Conservation (phyloP, 1,284 basidiomycete species). For the Microbotryum violaceum region DNA sequence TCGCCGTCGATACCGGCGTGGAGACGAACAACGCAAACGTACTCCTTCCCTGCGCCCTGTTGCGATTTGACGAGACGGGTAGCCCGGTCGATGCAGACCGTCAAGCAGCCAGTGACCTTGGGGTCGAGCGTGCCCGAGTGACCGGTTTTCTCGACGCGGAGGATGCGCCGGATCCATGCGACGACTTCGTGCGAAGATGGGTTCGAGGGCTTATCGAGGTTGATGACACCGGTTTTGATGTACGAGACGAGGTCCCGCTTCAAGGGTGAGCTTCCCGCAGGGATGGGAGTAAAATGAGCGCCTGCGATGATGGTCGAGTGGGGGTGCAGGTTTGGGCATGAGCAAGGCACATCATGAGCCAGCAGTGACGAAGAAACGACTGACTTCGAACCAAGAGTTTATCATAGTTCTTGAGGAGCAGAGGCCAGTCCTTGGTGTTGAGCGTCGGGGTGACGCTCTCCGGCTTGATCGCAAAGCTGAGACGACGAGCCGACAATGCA, state of each 20-base stretch:
- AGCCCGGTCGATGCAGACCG: constrained; percentile 99
- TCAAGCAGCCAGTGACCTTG: constrained; percentile 97
- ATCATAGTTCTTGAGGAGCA: constrained; percentile 98
- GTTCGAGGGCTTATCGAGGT: constrained; percentile 99
- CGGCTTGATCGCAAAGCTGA: constrained; percentile 44
- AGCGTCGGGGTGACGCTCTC: constrained; percentile 41
- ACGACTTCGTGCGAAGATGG: constrained; percentile 99
- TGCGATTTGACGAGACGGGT: constrained; percentile 98
- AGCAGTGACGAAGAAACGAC: background rate
- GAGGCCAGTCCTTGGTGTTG: constrained; percentile 94
- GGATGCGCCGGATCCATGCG: constrained; percentile 92
- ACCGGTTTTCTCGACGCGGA: constrained; percentile 95
- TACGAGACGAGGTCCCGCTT: constrained; percentile 87
- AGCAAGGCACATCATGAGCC: background rate
- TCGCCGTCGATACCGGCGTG: constrained; percentile 76
- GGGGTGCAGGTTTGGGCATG: constrained; percentile 19
- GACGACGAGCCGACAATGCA: constrained; percentile 26
- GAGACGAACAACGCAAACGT: constrained; percentile 89
- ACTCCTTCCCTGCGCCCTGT: constrained; percentile 93
- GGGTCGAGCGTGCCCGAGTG: constrained; percentile 97
- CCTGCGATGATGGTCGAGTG: constrained; percentile 67
- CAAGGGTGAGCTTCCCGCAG: constrained; percentile 55
- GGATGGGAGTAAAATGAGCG: constrained; percentile 97
- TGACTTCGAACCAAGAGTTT: constrained; percentile 48
- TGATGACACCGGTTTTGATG: constrained; percentile 96